Percentiles rank a stretch among this genome's conserved stretches.
Evolutionary conservation across 129 eudicot species (phyloP).

Genomic region (sunflower (Helianthus annuus)): HanXRQr2.0-SUNRISE NC_035437.2:170428010-170428509

Average conservation of each 20-base stretch:
- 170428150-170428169: conserved; percentile 90
- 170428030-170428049: conserved; percentile 75
- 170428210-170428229: conserved; percentile 53
- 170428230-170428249: conserved; percentile 52
- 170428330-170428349: too few species aligned
- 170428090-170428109: conserved; percentile 65
- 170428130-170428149: conserved; percentile 89
- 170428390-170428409: too few species aligned
- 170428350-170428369: too few species aligned
- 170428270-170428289: conserved; percentile 73
- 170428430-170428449: too few species aligned
- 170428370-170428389: too few species aligned
- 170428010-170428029: conserved; percentile 75
- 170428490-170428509: too few species aligned
- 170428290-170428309: conserved; percentile 95
- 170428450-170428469: too few species aligned
- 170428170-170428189: conserved; percentile 61
- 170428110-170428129: conserved; percentile 83
- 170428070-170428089: conserved; percentile 48
- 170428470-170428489: too few species aligned
- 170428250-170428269: conserved; percentile 77
- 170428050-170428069: conserved; percentile 60
- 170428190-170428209: conserved; percentile 47
- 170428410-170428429: too few species aligned
- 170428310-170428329: too few species aligned